Conservation (phyloP, 2,329 filamentous ascomycete species). For the Pseudopithomyces chartarum region DNA sequence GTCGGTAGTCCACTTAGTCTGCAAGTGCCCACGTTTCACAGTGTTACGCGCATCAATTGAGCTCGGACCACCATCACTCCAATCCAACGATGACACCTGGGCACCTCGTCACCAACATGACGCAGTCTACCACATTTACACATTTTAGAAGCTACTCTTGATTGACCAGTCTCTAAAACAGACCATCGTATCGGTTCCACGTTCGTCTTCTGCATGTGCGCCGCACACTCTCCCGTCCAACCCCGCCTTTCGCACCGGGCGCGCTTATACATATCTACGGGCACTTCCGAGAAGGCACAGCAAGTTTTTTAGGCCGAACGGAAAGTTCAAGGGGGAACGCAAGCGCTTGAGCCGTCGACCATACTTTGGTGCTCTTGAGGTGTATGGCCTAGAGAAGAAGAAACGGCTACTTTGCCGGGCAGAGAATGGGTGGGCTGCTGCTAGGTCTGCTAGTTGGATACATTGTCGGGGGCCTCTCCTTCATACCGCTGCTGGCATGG, state of each 20-base stretch:
- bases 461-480: conserved; percentile 4
- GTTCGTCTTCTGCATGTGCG: neutral
- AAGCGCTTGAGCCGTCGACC: neutral
- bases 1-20: neutral
- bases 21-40: neutral
- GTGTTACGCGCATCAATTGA: neutral
- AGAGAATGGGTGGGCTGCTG: conserved; percentile 1
- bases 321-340: neutral
- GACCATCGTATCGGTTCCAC: neutral
- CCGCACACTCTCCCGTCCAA: neutral
- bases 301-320: neutral
- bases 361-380: neutral
- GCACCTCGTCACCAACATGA: neutral
- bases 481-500: conserved; percentile 4
- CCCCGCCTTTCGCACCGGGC: neutral
- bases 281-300: neutral
- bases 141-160: neutral
- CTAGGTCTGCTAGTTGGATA: neutral
- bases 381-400: neutral
- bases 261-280: neutral
- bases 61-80: neutral
- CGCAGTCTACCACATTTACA: neutral
- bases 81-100: neutral
- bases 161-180: neutral
- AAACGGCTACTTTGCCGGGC: neutral